Evolutionary conservation across 208 protist genomes (phyloP).

Genomic region (Tetramitus jugosus): DNA sequence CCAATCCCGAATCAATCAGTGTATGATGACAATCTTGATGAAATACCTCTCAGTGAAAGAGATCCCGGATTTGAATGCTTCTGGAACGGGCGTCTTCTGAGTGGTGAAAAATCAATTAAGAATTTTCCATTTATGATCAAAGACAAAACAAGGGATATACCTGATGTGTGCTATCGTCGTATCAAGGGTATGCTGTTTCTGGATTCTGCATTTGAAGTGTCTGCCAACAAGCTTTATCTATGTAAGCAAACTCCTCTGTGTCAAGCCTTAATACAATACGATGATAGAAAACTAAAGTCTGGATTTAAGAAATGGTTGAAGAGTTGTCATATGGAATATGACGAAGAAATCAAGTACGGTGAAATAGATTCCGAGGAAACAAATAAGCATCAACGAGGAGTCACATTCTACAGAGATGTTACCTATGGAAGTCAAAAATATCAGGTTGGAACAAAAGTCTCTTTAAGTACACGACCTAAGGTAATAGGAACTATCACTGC

Average conservation of each 20-base stretch:
- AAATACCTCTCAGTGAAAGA: slow-evolving; percentile 29
- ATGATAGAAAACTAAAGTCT: slow-evolving; percentile 1
- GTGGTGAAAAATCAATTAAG: slow-evolving; percentile 28
- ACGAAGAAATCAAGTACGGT: slow-evolving; percentile 35
- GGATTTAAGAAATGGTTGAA: slow-evolving; percentile 28
- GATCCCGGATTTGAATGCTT: slow-evolving; percentile 34
- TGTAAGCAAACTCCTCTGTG: slow-evolving; percentile 23
- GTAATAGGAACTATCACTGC: not conserved
- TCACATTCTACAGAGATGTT: slow-evolving; percentile 2
- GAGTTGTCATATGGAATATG: slow-evolving; percentile 24
- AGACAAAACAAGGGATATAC: slow-evolving; percentile 25
- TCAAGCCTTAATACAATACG: slow-evolving; percentile 27
- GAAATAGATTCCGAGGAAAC: slow-evolving; percentile 1
- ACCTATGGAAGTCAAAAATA: not conserved
- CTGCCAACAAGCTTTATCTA: slow-evolving; percentile 33
- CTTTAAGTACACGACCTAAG: slow-evolving; percentile 11
- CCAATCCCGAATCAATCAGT: slow-evolving; percentile 33
- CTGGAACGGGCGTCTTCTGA: slow-evolving; percentile 32
- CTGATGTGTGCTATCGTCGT: slow-evolving; percentile 28
- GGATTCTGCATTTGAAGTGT: slow-evolving; percentile 29
- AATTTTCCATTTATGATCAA: slow-evolving; percentile 19
- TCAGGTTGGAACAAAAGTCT: not conserved
- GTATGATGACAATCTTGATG: not conserved
- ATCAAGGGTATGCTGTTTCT: slow-evolving; percentile 37
- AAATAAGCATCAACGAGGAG: not conserved